Evolutionary conservation across 2,329 filamentous ascomycete species (phyloP), one percentile per base, ranked within the genome.

Genomic region (Akanthomyces muscarius): DNA sequence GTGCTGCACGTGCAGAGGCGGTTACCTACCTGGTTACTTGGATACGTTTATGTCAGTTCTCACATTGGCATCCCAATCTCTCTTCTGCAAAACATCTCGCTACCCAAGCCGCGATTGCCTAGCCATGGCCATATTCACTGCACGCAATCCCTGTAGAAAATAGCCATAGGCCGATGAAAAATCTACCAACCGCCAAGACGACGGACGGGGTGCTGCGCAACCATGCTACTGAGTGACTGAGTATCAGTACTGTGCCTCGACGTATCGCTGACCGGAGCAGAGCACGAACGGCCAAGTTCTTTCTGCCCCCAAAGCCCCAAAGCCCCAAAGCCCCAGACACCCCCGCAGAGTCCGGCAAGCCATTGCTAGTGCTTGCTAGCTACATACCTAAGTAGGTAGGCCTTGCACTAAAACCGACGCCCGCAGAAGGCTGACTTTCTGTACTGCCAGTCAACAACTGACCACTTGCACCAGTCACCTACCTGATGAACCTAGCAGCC

Each of bases 71-170:
- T 44, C 13, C 11, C 28, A 45, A 57, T 47, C 25, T 45, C 25
- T 21, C 28, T 45, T 47, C 42, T 57, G 42, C 54, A 57, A 57
- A 47, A 47, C 54, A 57, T 47, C n/a, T 47, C 25, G 41, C 41
- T 56, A 47, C 41, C 41, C 54, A 36, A 23, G 53, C 18, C 16
- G 14, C 53, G 23, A 55, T 42, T 55, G 21, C 52, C 33, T 13
- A 36, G 33, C 8, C 33, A 8, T 7, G 33, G 11, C 28, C 28
- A 38, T 8, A 38, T 38, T 38, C 10, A 11, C 33, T 10, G 11
- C 8, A 11, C 33, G 13, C 8, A 38, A 38, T 14, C 41, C 18
- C 41, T 44, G 41, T 14, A 11, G n/a, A 45, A 23, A 21, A 45
- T 21, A 21, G 33, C 10, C 33, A 36, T 10, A 45, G 42, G 42